Conservation (phyloP, 2,329 filamentous ascomycete species). For the Leptodontidium sp. region DNA sequence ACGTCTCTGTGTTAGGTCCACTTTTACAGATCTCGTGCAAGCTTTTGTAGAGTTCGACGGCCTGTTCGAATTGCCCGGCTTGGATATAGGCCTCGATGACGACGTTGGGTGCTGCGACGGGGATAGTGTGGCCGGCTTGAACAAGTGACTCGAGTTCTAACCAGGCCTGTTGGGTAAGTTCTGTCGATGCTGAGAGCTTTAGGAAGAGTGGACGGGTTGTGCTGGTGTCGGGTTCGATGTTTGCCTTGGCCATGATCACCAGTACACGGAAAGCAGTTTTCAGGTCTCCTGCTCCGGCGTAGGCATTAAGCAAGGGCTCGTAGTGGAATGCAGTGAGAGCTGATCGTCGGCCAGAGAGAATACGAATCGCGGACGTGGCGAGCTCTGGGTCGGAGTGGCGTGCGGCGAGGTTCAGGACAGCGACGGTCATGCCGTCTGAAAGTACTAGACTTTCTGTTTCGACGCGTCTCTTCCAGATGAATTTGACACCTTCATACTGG, state of each 20-base stretch:
- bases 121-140: slow-evolving; percentile 56
- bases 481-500: slow-evolving; percentile 69
- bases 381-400: slow-evolving; percentile 72
- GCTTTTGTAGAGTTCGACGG: slow-evolving; percentile 67
- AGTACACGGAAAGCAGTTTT: slow-evolving; percentile 73
- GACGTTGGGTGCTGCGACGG: slow-evolving; percentile 58
- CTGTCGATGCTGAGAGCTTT: slow-evolving; percentile 58
- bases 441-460: slow-evolving; percentile 62
- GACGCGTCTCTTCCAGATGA: slow-evolving; percentile 76
- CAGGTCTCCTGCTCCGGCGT: slow-evolving; percentile 67
- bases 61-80: slow-evolving; percentile 55
- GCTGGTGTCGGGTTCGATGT: slow-evolving; percentile 61
- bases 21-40: slow-evolving; percentile 59
- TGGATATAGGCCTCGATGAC: slow-evolving; percentile 47
- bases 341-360: slow-evolving; percentile 65
- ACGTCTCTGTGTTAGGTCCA: slow-evolving; percentile 61
- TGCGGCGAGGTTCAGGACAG: slow-evolving; percentile 77
- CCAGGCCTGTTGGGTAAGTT: slow-evolving; percentile 59
- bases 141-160: slow-evolving; percentile 63
- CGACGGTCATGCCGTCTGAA: slow-evolving; percentile 69
- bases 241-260: slow-evolving; percentile 75
- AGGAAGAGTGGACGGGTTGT: slow-evolving; percentile 71
- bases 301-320: slow-evolving; percentile 78
- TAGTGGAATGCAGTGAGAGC: slow-evolving; percentile 75
- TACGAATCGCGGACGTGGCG: slow-evolving; percentile 74